phyloP scores from a whole-genome alignment of 768 basidiomycete genomes.

The Boletellus ananas region DNA sequence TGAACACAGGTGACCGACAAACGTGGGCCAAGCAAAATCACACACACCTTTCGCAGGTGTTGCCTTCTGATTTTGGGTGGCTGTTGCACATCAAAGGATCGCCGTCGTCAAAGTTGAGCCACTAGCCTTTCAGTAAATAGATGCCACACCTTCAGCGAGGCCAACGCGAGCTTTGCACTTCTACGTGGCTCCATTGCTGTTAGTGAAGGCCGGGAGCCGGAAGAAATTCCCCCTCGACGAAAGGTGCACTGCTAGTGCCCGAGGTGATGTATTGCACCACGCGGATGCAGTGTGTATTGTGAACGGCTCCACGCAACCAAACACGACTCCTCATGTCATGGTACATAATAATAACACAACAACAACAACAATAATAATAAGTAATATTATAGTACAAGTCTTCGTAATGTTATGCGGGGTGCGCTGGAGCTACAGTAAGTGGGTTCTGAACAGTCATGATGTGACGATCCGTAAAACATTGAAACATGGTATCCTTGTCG shows the following conservation, averaged over 20 bases:
- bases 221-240: not conserved
- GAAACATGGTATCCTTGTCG: conserved; percentile 1
- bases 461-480: conserved; percentile 10
- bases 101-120: not conserved
- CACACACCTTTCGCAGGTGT: conserved; percentile 47
- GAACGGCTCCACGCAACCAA: no score
- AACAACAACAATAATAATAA: no score
- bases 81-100: conserved; percentile 18
- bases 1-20: not conserved
- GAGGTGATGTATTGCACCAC: not conserved
- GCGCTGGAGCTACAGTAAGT: conserved; percentile 12
- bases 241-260: not conserved
- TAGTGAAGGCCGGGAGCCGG: not conserved
- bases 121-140: not conserved
- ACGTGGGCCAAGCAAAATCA: not conserved
- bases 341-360: no score
- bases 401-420: not conserved
- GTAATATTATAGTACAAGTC: not conserved
- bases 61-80: conserved; percentile 47
- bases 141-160: conserved; percentile 26
- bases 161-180: conserved; percentile 12
- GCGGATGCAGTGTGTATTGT: not conserved
- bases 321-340: no score
- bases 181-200: conserved; percentile 24
- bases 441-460: conserved; percentile 7